These are phyloP conservation scores for Penicillium sp. DNA, from an alignment of 2,329 filamentous ascomycete species.

Conservation along the genomic window DNA sequence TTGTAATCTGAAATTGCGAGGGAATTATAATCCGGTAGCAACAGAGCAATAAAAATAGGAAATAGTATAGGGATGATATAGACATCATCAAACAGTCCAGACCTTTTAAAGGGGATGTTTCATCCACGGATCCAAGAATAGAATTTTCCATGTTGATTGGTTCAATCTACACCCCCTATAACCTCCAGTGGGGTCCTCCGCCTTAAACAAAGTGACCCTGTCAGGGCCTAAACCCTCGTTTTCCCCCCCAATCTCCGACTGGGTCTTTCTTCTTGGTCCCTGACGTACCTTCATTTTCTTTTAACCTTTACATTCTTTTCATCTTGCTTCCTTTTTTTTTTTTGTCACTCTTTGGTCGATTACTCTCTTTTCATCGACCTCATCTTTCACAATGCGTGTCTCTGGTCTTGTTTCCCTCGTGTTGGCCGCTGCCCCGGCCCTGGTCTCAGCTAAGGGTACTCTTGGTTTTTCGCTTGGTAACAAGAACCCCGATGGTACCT, in stretches of 20 bases:
- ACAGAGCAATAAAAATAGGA: not conserved
- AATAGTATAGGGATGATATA: not conserved
- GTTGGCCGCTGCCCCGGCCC: conserved; percentile 46
- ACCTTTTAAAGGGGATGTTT: conserved; percentile 8
- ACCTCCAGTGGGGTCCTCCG: conserved; percentile 1
- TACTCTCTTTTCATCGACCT: not conserved
- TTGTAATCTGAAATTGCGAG: not conserved
- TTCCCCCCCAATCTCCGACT: conserved; percentile 6
- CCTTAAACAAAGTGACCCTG: conserved; percentile 2
- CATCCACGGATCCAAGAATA: conserved; percentile 10
- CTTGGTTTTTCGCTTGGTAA: conserved; percentile 67
- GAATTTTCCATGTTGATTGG: not conserved
- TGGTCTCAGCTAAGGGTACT: conserved; percentile 53
- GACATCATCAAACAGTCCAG: not conserved
- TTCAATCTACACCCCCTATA: not conserved
- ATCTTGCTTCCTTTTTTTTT: not conserved
- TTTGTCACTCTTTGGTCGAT: not conserved
- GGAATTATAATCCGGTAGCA: not conserved
- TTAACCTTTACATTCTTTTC: conserved; percentile 9
- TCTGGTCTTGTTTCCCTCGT: conserved; percentile 40
- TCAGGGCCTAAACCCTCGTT: conserved; percentile 13
- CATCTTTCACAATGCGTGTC: conserved; percentile 44
- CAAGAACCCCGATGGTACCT: conserved; percentile 58
- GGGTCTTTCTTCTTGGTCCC: conserved; percentile 9
- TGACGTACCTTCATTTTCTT: conserved; percentile 9